Evolutionary conservation across 495 filamentous ascomycete species (phyloP).

Genomic region (Peziza echinospora): DNA sequence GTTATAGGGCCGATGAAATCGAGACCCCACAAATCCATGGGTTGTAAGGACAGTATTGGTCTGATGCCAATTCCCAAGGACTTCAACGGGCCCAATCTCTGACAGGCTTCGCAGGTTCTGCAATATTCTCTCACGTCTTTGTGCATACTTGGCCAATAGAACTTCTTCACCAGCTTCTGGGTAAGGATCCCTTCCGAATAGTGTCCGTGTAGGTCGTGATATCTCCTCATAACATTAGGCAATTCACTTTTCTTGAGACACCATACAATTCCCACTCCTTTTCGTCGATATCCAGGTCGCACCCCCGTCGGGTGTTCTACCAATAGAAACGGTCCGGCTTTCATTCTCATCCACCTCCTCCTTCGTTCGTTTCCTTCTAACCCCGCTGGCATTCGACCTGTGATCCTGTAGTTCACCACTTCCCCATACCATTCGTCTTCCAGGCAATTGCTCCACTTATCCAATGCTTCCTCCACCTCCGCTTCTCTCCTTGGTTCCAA

Average conservation of each 20-base stretch:
- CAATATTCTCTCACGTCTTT: neutral
- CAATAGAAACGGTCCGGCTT: neutral
- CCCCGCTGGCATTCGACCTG: neutral
- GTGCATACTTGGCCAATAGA: neutral
- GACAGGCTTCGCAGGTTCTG: neutral
- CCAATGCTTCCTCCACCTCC: neutral
- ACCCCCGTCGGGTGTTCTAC: neutral
- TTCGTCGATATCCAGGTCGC: neutral
- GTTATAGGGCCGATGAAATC: neutral
- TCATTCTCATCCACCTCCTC: neutral
- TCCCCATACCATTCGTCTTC: neutral
- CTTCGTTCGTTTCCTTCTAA: neutral
- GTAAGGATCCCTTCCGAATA: neutral
- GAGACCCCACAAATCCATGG: conserved; percentile 1
- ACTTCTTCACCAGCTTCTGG: neutral
- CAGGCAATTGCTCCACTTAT: neutral
- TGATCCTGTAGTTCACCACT: neutral
- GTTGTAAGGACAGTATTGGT: neutral
- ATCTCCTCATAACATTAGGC: neutral
- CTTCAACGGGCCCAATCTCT: neutral
- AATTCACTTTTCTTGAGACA: neutral
- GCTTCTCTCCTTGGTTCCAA: too few relatives aligned
- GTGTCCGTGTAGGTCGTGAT: neutral
- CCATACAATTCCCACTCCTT: neutral
- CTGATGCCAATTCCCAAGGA: neutral